Percentiles rank a stretch among this genome's conserved stretches.
phyloP scores from a whole-genome alignment of 139 green algal genomes.

The Chlorella sp. region DNA sequence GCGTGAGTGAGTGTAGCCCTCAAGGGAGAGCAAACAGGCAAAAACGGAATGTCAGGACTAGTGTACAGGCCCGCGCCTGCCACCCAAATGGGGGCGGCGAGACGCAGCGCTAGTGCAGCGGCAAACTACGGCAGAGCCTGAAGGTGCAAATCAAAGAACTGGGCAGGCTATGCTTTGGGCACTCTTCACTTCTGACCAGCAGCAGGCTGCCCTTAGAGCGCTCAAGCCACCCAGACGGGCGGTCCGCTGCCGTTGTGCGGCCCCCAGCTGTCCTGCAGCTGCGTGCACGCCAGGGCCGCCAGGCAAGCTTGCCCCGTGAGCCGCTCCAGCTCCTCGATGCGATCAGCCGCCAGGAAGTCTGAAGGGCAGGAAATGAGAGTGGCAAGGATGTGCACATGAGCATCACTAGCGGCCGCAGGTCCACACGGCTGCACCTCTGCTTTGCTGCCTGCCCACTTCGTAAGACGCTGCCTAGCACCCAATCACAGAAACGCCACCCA shows the following conservation, averaged over 20 bases:
- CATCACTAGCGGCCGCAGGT: too few species aligned
- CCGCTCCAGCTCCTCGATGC: slow-evolving; percentile 59
- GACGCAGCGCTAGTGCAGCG: too few species aligned
- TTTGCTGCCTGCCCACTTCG: neutral
- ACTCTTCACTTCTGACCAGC: neutral
- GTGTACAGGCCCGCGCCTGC: too few species aligned
- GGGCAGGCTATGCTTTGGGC: neutral
- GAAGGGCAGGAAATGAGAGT: neutral
- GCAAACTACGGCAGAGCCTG: too few species aligned
- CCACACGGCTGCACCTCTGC: neutral
- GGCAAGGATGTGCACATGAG: neutral
- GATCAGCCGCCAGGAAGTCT: slow-evolving; percentile 58
- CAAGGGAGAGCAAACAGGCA: too few species aligned
- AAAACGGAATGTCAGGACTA: too few species aligned
- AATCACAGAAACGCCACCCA: too few species aligned
- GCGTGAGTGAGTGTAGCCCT: too few species aligned
- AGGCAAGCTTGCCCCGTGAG: slow-evolving; percentile 60
- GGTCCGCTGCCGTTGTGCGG: neutral
- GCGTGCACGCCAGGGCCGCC: slow-evolving; percentile 43
- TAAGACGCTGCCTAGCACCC: too few species aligned
- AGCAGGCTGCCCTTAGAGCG: neutral
- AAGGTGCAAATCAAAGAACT: neutral
- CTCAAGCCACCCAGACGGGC: neutral
- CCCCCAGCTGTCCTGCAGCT: slow-evolving; percentile 36
- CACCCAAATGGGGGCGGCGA: too few species aligned